Evolutionary conservation across 345 rosid species (phyloP), one percentile per base, ranked within the genome.

Genomic region (Hypericum perforatum): DNA sequence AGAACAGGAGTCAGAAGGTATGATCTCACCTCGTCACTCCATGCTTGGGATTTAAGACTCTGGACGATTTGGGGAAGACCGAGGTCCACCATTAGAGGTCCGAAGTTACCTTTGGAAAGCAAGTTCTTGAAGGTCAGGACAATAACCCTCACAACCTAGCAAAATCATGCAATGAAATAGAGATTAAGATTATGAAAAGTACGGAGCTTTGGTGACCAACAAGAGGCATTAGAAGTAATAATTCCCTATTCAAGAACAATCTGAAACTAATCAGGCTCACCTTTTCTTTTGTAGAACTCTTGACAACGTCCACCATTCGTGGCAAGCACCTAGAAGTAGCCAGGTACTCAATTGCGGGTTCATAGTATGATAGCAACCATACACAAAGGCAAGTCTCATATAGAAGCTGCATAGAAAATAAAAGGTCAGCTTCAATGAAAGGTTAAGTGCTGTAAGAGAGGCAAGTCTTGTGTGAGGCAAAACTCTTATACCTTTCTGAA

Each of bases 11-110:
- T 22, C 32, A 22, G 32, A 22, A 22, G 32, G 2, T 22, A 22
- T 41, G 40, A 49, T 65, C 69, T 82, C 65, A 85, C 98, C 92
- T 91, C 98, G 49, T 91, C 98, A 70, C 89, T 87, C 98, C 98
- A 91, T 54, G 98, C 95, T 70, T 91, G 96, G 7, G 95, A 60
- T 74, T 87, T 87, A 58, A 91, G 76, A 76, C 78, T 85, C 70
- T 85, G 87, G 61, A 91, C 87, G 61, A 82, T 66, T 69, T 91
- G 98, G 52, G 84, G 95, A 65, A 91, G 78, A 49, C 96, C 95
- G 65, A 87, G 86, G 66, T 87, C 96, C 59, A 91, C 94, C 98
- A 91, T 91, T 72, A 76, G 95, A 58, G 92, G 90, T 68, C 94
- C 96, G 73, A 88, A 82, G 53, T 84, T 73, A 57, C 80, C 96